These are phyloP conservation scores for Discostella stelligeroides DNA, from an alignment of 108 stramenopile species.

Conservation along the genomic window DNA sequence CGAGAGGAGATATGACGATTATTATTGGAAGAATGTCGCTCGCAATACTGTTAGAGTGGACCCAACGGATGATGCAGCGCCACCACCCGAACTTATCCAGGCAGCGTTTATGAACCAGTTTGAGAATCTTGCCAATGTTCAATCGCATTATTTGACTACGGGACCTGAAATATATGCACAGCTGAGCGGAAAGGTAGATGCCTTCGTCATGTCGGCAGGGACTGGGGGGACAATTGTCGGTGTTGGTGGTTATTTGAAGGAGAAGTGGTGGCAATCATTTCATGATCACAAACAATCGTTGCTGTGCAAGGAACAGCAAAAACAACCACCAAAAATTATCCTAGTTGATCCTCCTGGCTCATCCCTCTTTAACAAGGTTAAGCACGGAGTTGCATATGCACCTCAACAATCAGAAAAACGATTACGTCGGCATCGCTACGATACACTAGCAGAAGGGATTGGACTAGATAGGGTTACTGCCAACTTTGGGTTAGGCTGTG, in stretches of 20 bases:
- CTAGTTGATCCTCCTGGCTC: constrained; percentile 95
- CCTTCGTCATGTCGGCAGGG: constrained; percentile 96
- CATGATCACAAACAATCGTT: background rate
- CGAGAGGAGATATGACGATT: constrained; percentile 47
- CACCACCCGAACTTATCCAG: constrained; percentile 37
- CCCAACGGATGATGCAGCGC: background rate
- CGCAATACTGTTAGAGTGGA: background rate
- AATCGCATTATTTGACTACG: constrained; percentile 82
- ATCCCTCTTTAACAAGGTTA: constrained; percentile 84
- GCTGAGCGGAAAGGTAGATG: constrained; percentile 65
- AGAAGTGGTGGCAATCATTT: constrained; percentile 43
- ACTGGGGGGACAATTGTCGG: constrained; percentile 97
- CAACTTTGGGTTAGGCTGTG: constrained; percentile 81
- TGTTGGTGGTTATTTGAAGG: constrained; percentile 78
- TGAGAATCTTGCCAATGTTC: constrained; percentile 88
- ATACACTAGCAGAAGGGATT: constrained; percentile 95
- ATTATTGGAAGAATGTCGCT: constrained; percentile 31
- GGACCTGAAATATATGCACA: constrained; percentile 91
- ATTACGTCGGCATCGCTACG: constrained; percentile 91
- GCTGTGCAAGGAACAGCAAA: background rate
- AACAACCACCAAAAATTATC: constrained; percentile 52
- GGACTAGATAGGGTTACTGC: constrained; percentile 93
- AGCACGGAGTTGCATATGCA: constrained; percentile 92
- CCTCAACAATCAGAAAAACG: constrained; percentile 80
- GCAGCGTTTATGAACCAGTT: constrained; percentile 97